Evolutionary conservation across 805 yeast genomes (phyloP).

Genomic region (Cyberlindnera petersonii): DNA sequence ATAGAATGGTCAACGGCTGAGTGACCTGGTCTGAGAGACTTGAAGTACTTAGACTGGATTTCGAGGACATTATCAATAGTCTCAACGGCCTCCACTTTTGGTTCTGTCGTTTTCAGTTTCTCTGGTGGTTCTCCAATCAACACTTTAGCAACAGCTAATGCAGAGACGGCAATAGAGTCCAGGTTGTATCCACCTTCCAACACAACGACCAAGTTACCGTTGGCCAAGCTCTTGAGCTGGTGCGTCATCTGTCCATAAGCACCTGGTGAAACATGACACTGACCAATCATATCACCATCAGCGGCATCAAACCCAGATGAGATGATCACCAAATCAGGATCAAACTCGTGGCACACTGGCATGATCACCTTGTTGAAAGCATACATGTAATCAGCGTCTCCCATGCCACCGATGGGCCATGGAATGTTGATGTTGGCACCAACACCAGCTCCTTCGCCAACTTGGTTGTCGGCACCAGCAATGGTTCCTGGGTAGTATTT

Average conservation of each 20-base stretch:
- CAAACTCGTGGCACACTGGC: conserved; percentile 85
- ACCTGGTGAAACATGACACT: conserved; percentile 91
- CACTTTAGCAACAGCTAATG: conserved; percentile 87
- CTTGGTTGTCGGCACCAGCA: conserved; percentile 75
- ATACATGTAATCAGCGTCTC: conserved; percentile 92
- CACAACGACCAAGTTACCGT: conserved; percentile 83
- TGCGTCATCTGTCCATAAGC: conserved; percentile 98
- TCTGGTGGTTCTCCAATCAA: conserved; percentile 95
- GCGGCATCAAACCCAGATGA: conserved; percentile 99
- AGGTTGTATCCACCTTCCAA: conserved; percentile 96
- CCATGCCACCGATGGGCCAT: conserved; percentile 89
- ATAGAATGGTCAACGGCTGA: conserved; percentile 35
- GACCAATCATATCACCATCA: conserved; percentile 95
- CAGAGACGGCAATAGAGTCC: conserved; percentile 86
- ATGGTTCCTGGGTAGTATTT: conserved; percentile 91
- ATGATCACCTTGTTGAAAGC: conserved; percentile 83
- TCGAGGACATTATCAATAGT: conserved; percentile 77
- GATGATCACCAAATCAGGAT: conserved; percentile 88
- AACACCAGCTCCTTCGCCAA: conserved; percentile 82
- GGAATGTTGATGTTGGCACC: conserved; percentile 91
- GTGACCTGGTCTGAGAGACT: conserved; percentile 69
- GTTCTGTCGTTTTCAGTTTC: conserved; percentile 57
- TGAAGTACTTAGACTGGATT: conserved; percentile 85
- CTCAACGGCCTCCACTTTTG: conserved; percentile 72
- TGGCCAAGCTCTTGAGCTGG: conserved; percentile 78